These are phyloP conservation scores for Nicotiana otophora DNA, from an alignment of 257 asterid species.

Conservation along the genomic window DNA sequence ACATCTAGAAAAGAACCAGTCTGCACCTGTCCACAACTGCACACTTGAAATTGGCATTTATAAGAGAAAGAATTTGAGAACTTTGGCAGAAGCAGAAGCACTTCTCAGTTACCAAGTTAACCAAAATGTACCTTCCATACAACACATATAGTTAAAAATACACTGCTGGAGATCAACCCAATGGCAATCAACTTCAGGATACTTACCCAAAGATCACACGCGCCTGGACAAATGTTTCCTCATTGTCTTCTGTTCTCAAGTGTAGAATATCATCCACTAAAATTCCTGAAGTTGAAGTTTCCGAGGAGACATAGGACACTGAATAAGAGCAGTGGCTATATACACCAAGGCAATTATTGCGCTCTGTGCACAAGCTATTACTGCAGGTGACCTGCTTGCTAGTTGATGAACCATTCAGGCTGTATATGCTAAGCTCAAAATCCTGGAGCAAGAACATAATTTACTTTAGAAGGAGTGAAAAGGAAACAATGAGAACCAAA, in stretches of 20 bases:
- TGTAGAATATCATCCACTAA: constrained; percentile 75
- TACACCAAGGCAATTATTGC: constrained; percentile 34
- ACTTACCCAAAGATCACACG: constrained; percentile 78
- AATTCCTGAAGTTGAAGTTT: constrained; percentile 87
- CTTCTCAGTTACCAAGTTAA: neutral
- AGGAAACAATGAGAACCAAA: neutral
- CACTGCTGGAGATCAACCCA: neutral
- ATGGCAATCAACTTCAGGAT: neutral
- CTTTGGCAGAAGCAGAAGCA: neutral
- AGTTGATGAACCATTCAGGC: constrained; percentile 55
- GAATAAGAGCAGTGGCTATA: constrained; percentile 63
- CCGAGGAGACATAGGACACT: constrained; percentile 71
- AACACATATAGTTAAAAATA: neutral
- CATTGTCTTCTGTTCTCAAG: constrained; percentile 39
- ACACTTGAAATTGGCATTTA: constrained; percentile 17
- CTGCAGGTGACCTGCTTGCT: constrained; percentile 67
- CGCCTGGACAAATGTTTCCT: constrained; percentile 42
- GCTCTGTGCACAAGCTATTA: constrained; percentile 49
- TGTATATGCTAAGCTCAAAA: constrained; percentile 68
- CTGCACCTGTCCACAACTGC: constrained; percentile 84
- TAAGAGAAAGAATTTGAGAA: neutral
- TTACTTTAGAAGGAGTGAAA: neutral
- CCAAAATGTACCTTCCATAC: neutral
- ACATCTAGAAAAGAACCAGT: constrained; percentile 72
- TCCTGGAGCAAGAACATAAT: constrained; percentile 37